Percentiles rank a stretch among this genome's conserved stretches.
Conservation (phyloP, 139 green algal genomes). For the Coelastrella sp. region DNA sequence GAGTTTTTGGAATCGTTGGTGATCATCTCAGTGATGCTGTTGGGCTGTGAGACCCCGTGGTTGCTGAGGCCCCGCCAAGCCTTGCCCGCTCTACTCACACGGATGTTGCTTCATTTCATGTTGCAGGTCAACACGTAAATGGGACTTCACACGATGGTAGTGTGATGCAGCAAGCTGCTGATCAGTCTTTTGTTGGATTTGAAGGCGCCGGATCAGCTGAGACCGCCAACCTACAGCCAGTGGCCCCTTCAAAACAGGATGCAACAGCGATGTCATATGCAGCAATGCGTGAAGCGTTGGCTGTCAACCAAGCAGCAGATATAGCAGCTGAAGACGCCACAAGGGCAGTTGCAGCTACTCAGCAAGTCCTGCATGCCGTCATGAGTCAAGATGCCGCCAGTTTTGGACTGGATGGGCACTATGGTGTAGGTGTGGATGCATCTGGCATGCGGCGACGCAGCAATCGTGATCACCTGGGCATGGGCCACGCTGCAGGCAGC, state of each 20-base stretch:
- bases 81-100: background rate
- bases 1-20: too few species aligned
- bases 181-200: background rate
- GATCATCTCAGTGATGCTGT: too few species aligned
- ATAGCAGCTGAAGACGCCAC: conserved; percentile 24
- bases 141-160: background rate
- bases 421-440: background rate
- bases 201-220: background rate
- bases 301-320: conserved; percentile 45
- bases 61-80: background rate
- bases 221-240: background rate
- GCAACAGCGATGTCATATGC: background rate
- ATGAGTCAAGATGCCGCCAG: background rate
- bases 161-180: conserved; percentile 9
- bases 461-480: background rate
- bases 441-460: background rate
- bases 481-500: background rate
- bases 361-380: conserved; percentile 1
- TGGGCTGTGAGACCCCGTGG: too few species aligned
- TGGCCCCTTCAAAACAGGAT: background rate
- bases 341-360: conserved; percentile 1
- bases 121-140: background rate
- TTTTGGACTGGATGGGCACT: background rate
- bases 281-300: background rate
- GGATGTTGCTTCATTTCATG: background rate